Conservation (phyloP, 305 asterid species). For the Fraxinus xanthoxyloides region DNA sequence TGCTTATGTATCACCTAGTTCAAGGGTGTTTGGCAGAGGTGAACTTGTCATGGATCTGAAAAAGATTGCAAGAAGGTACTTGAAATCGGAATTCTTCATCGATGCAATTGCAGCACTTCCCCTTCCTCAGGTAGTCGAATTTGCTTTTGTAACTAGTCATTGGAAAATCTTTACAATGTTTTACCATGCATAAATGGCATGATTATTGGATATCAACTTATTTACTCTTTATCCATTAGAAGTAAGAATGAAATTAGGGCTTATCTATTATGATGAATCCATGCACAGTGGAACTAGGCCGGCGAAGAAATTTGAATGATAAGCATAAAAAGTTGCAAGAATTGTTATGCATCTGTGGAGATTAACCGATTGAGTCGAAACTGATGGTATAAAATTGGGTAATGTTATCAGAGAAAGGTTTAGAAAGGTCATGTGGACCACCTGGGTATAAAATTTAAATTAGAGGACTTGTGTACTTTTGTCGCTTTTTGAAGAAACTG, state of each 20-base stretch:
- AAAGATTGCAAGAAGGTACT: constrained; percentile 50
- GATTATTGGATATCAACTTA: constrained; percentile 3
- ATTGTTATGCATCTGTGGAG: background rate
- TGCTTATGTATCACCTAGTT: constrained; percentile 72
- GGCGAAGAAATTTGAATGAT: background rate
- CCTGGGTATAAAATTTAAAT: too few species aligned
- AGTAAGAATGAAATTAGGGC: background rate
- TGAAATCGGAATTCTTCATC: constrained; percentile 55
- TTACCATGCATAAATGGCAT: too few species aligned
- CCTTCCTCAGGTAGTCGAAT: constrained; percentile 66
- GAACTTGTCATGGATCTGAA: constrained; percentile 70
- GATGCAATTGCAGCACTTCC: constrained; percentile 70
- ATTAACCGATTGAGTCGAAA: too few species aligned
- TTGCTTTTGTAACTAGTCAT: constrained; percentile 6
- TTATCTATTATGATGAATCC: background rate
- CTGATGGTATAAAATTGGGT: too few species aligned
- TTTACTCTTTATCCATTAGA: background rate
- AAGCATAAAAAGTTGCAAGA: background rate
- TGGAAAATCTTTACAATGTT: background rate
- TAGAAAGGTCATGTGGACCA: too few species aligned
- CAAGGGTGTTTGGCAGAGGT: constrained; percentile 76
- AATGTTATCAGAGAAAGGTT: too few species aligned
- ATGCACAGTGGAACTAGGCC: background rate
- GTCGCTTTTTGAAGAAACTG: background rate
- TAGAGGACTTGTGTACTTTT: background rate